Conservation (phyloP, 805 yeast genomes). For the Zygotorulaspora chibaensis region DNA sequence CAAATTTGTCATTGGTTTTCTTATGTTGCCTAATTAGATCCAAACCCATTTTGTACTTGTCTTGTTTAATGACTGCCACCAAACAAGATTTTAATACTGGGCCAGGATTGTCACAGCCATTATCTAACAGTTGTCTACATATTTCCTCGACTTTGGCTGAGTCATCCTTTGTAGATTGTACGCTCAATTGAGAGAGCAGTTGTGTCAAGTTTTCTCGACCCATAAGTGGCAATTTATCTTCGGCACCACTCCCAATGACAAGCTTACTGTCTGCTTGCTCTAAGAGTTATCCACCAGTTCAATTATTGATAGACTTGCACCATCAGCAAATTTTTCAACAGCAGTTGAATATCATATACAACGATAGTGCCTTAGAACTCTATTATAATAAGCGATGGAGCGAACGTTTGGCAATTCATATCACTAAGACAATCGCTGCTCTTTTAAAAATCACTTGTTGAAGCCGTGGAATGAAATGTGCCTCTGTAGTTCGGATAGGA, state of each 20-base stretch:
- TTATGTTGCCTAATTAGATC: slow-evolving; percentile 39
- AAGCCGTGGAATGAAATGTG: neutral
- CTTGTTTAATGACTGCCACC: slow-evolving; percentile 61
- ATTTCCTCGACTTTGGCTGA: slow-evolving; percentile 28
- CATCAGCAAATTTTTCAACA: neutral
- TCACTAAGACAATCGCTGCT: too few relatives aligned
- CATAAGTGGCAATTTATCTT: slow-evolving; percentile 12
- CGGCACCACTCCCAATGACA: neutral
- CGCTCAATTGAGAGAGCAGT: slow-evolving; percentile 27
- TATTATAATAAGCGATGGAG: too few relatives aligned
- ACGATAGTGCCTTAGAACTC: neutral
- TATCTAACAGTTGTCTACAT: slow-evolving; percentile 22
- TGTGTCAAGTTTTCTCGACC: slow-evolving; percentile 24
- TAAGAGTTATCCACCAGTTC: too few relatives aligned
- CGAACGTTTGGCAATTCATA: too few relatives aligned
- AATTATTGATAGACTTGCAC: neutral
- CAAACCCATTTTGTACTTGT: slow-evolving; percentile 52
- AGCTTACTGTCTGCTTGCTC: too few relatives aligned
- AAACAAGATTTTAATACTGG: slow-evolving; percentile 42
- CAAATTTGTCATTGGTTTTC: slow-evolving; percentile 36
- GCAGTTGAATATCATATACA: neutral
- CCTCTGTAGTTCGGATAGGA: neutral
- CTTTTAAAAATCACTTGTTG: too few relatives aligned
- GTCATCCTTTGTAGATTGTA: slow-evolving; percentile 29
- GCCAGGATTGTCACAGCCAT: slow-evolving; percentile 20